Percentiles rank a stretch among this genome's conserved stretches.
phyloP scores from a whole-genome alignment of 345 rosid genomes.

The Populus tremula region DNA sequence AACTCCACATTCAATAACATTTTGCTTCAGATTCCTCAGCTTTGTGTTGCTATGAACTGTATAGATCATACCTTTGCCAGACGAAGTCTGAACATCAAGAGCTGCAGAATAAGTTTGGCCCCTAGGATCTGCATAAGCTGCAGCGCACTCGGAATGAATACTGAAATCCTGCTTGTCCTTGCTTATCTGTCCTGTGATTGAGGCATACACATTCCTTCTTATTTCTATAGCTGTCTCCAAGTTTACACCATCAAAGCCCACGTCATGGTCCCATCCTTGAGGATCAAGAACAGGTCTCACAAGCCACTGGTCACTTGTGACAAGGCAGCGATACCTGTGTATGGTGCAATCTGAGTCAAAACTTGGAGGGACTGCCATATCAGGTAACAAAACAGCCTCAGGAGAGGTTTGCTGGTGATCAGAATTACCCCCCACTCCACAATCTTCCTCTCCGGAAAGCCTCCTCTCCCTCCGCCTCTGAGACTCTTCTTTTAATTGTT shows the following conservation, averaged over 20 bases:
- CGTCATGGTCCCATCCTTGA: slow-evolving; percentile 95
- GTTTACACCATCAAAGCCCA: slow-evolving; percentile 85
- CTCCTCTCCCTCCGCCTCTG: slow-evolving; percentile 44
- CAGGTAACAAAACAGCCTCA: slow-evolving; percentile 62
- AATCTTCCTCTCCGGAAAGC: slow-evolving; percentile 37
- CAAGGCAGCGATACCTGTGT: slow-evolving; percentile 66
- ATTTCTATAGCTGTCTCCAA: slow-evolving; percentile 64
- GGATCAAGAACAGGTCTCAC: slow-evolving; percentile 85
- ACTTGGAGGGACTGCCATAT: slow-evolving; percentile 78
- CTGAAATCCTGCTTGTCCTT: slow-evolving; percentile 77
- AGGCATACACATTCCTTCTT: slow-evolving; percentile 47
- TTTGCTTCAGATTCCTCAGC: slow-evolving; percentile 57
- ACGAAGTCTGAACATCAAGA: slow-evolving; percentile 62
- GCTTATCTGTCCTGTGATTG: slow-evolving; percentile 65
- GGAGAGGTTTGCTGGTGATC: slow-evolving; percentile 35
- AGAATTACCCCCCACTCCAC: slow-evolving; percentile 26
- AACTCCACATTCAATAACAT: slow-evolving; percentile 57
- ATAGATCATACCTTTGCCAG: slow-evolving; percentile 69
- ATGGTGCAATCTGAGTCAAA: slow-evolving; percentile 66
- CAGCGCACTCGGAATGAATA: slow-evolving; percentile 69
- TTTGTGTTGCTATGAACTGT: slow-evolving; percentile 57
- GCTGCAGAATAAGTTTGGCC: slow-evolving; percentile 60
- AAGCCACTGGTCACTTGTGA: slow-evolving; percentile 54
- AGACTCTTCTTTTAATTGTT: slow-evolving; percentile 74
- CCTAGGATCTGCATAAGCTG: slow-evolving; percentile 47